phyloP scores from a whole-genome alignment of 2,329 filamentous ascomycete genomes.

The Biscogniauxia marginata region DNA sequence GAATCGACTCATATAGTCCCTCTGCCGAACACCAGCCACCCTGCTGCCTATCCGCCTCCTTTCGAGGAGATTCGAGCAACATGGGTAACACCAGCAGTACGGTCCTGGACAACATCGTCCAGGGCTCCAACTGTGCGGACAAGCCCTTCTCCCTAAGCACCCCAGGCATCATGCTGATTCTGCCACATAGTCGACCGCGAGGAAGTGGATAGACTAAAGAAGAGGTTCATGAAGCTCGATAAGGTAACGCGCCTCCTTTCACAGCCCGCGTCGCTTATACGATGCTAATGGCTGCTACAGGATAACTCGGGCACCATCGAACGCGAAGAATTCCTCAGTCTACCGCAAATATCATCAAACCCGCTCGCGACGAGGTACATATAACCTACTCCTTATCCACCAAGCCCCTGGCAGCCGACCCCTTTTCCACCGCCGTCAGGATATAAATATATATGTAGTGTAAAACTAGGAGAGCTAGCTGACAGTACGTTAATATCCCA shows the following conservation, averaged over 20 bases:
- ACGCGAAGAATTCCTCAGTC: slow-evolving; percentile 94
- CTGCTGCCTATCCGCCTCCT: slow-evolving; percentile 16
- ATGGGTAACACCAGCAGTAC: slow-evolving; percentile 71
- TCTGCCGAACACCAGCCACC: background rate
- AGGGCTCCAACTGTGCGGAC: slow-evolving; percentile 86
- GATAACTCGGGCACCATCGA: slow-evolving; percentile 98
- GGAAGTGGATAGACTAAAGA: slow-evolving; percentile 91
- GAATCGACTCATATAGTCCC: background rate
- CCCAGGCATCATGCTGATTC: slow-evolving; percentile 4
- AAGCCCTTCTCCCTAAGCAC: too few species aligned
- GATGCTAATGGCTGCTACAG: slow-evolving; percentile 46
- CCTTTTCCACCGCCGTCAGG: background rate
- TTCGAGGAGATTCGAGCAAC: slow-evolving; percentile 25
- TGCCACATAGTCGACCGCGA: slow-evolving; percentile 78
- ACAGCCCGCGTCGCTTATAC: too few species aligned
- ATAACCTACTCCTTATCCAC: slow-evolving; percentile 1
- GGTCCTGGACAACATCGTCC: slow-evolving; percentile 93
- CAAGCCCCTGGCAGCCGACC: background rate
- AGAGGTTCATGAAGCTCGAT: slow-evolving; percentile 99
- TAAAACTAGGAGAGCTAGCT: background rate
- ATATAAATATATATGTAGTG: background rate
- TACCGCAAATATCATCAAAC: slow-evolving; percentile 97
- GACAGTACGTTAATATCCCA: background rate
- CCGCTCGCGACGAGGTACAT: slow-evolving; percentile 86
- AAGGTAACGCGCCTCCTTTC: slow-evolving; percentile 61